These are phyloP conservation scores for Coemansia sp. DNA, from an alignment of 192 early-diverging fungal genomes.

Conservation along the genomic window DNA sequence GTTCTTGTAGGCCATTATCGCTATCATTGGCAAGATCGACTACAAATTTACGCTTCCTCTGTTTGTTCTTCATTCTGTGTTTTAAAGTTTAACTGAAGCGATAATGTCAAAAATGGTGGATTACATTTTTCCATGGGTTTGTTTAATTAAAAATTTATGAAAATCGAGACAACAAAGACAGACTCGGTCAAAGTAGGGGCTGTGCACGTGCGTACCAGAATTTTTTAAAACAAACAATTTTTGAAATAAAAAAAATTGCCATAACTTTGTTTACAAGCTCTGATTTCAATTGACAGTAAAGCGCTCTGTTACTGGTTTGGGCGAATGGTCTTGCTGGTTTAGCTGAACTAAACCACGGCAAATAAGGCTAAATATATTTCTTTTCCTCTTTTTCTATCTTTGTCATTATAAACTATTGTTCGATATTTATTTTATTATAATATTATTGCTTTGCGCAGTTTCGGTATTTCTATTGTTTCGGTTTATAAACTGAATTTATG, in stretches of 20 bases:
- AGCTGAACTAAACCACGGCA: no score
- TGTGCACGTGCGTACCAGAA: background rate
- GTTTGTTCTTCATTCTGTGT: background rate
- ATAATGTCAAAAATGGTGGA: background rate
- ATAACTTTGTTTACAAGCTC: no score
- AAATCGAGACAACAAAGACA: background rate
- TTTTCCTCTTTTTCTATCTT: background rate
- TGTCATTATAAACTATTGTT: background rate
- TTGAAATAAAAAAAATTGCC: no score
- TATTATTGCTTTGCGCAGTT: background rate
- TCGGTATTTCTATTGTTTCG: background rate
- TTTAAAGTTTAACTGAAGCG: background rate
- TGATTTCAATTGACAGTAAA: no score
- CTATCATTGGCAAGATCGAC: background rate
- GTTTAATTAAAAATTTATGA: background rate
- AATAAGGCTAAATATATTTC: background rate
- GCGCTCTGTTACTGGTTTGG: no score
- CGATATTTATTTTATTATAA: background rate
- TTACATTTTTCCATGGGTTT: background rate
- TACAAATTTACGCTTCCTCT: conserved; percentile 3
- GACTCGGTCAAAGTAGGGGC: background rate
- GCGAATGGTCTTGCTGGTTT: no score
- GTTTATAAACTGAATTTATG: background rate
- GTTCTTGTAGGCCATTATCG: background rate
- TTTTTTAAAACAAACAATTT: background rate